phyloP scores from a whole-genome alignment of 495 filamentous ascomycete species.

The Penicillium paradoxum region DNA sequence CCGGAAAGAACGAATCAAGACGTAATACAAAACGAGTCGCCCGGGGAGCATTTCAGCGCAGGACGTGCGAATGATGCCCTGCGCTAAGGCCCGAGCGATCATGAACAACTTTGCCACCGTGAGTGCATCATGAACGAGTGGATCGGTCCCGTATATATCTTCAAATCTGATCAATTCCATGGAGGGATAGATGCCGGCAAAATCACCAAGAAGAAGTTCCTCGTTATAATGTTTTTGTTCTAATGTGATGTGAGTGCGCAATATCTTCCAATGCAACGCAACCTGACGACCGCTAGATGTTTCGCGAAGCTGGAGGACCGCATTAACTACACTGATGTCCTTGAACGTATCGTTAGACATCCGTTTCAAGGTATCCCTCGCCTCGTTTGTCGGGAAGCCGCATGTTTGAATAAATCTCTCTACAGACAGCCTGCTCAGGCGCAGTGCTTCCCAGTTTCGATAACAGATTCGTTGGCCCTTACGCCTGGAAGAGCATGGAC shows the following conservation, averaged over 20 bases:
- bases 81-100: background rate
- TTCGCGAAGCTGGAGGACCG: background rate
- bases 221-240: background rate
- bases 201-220: background rate
- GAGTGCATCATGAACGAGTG: slow-evolving; percentile 9
- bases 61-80: background rate
- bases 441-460: slow-evolving; percentile 9
- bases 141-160: background rate
- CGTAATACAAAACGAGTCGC: slow-evolving; percentile 6
- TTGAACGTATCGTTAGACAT: background rate
- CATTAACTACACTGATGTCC: background rate
- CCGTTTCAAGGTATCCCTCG: background rate
- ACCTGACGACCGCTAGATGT: background rate
- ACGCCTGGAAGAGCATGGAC: slow-evolving; percentile 7
- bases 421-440: background rate
- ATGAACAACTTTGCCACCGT: slow-evolving; percentile 10
- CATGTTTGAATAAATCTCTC: background rate
- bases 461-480: slow-evolving; percentile 14
- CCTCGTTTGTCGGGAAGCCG: slow-evolving; percentile 4
- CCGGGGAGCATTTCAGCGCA: background rate
- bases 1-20: slow-evolving; percentile 2
- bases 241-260: background rate
- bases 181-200: background rate
- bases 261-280: background rate
- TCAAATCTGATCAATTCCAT: background rate